phyloP scores from a whole-genome alignment of 2,329 filamentous ascomycete genomes.

The Fusarium sororula region DNA sequence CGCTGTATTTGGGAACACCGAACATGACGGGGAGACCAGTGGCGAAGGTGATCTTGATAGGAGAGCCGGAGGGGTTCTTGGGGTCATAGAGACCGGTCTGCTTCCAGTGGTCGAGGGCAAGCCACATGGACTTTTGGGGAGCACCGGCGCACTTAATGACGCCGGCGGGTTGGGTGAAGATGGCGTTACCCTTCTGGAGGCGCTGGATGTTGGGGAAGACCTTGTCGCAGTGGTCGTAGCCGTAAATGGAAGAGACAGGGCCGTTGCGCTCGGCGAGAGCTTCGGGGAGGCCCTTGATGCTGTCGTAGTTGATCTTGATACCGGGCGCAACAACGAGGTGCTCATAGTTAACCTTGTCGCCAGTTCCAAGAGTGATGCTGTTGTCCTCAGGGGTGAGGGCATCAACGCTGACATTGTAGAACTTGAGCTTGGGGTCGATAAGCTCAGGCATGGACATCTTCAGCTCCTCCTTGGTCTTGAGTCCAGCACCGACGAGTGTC shows the following conservation, averaged over 20 bases:
- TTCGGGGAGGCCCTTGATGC: constrained; percentile 65
- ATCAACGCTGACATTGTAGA: constrained; percentile 64
- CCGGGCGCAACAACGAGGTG: constrained; percentile 71
- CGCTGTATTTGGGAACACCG: constrained; percentile 67
- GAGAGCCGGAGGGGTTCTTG: constrained; percentile 48
- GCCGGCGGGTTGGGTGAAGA: constrained; percentile 69
- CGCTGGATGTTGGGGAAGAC: constrained; percentile 58
- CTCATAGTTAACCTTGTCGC: constrained; percentile 67
- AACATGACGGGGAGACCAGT: constrained; percentile 67
- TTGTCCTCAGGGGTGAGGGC: constrained; percentile 66
- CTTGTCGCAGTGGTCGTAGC: constrained; percentile 65
- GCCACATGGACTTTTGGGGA: constrained; percentile 70
- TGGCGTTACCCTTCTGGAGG: constrained; percentile 59
- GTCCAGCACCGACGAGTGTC: constrained; percentile 73
- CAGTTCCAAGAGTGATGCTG: constrained; percentile 62
- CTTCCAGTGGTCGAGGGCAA: constrained; percentile 68
- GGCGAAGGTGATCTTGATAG: constrained; percentile 63
- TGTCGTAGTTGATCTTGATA: constrained; percentile 60
- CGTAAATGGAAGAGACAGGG: constrained; percentile 65
- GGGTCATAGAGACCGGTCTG: constrained; percentile 59
- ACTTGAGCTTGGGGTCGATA: constrained; percentile 67
- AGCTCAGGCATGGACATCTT: constrained; percentile 59
- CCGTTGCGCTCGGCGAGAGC: constrained; percentile 59
- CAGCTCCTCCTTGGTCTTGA: constrained; percentile 70
- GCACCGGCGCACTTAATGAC: constrained; percentile 69